These are phyloP conservation scores for Claviceps arundinis DNA, from an alignment of 2,329 filamentous ascomycete species.

Conservation along the genomic window DNA sequence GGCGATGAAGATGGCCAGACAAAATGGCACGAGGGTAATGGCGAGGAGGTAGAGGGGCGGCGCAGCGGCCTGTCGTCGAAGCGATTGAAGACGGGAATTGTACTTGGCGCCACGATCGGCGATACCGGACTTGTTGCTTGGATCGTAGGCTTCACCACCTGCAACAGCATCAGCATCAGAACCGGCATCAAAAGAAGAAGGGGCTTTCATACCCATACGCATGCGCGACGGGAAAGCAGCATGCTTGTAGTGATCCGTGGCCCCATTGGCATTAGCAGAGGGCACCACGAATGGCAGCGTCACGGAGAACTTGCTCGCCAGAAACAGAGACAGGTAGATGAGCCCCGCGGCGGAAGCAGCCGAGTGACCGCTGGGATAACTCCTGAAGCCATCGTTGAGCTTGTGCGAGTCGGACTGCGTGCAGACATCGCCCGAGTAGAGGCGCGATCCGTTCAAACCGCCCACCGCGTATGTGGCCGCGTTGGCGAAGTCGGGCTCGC, in stretches of 20 bases:
- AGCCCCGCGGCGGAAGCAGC: slow-evolving; percentile 68
- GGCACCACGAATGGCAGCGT: slow-evolving; percentile 55
- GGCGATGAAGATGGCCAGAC: slow-evolving; percentile 66
- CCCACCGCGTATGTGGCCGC: slow-evolving; percentile 49
- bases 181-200: not conserved
- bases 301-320: slow-evolving; percentile 70
- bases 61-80: slow-evolving; percentile 61
- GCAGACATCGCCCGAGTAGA: slow-evolving; percentile 72
- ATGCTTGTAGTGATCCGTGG: slow-evolving; percentile 31
- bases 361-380: slow-evolving; percentile 45
- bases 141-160: slow-evolving; percentile 28
- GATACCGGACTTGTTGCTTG: slow-evolving; percentile 11
- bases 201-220: slow-evolving; percentile 4
- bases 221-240: slow-evolving; percentile 67
- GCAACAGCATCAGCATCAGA: not conserved
- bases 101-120: slow-evolving; percentile 12
- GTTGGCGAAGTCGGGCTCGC: slow-evolving; percentile 58
- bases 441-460: slow-evolving; percentile 47
- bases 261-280: slow-evolving; percentile 24
- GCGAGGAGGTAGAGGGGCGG: slow-evolving; percentile 69
- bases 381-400: slow-evolving; percentile 73
- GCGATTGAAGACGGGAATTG: slow-evolving; percentile 21
- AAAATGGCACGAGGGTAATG: slow-evolving; percentile 57
- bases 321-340: slow-evolving; percentile 74
- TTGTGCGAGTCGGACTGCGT: slow-evolving; percentile 43